Base-by-base conservation (phyloP, 306 rosid genomes). In the Spatholobus suberectus region DNA sequence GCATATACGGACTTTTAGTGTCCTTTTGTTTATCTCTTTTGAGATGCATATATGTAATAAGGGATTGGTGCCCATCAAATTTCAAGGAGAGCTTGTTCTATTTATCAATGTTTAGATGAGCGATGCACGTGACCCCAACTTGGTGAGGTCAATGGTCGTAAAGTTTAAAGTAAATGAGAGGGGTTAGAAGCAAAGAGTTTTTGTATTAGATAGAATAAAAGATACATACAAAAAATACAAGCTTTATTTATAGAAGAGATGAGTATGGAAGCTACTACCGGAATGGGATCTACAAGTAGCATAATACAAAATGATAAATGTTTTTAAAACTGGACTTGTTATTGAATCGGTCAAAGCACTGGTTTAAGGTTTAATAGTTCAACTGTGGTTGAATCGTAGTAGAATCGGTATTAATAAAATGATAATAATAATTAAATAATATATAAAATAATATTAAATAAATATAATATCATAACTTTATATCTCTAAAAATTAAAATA, bases 11-110 rank as follows among this genome's bases (percentile, higher is more conserved):
- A 67, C n/a, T 8, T 38, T 10, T 4, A 37, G 37, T 18, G 47
- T 37, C 49, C 10, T 47, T 47, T 20, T 5, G n/a, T 69, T 70
- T 38, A 40, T 20, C 34, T 41, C 32, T 38, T 4, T 67, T 38
- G 73, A 67, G 51, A 18, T 67, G 73, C 73, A 35, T 66, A 69
- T 21, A 40, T 68, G 54, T 40, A 68, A 68, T 21, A 69, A 41
- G 35, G 37, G 35, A 41, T 18, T 20, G 32, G 29, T n/a, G 14
- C 54, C 57, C 21, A 32, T 67, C 73, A 37, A 67, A 37, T 18
- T 37, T 67, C 29, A 67, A 10, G 73, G 0, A n/a, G 46, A 34
- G 26, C 35, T 34, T 17, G 3, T 35, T 8, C 47, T 27, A 66
- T 35, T 34, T 35, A n/a, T 66, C 23, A 61, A 27, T 59, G 29